A percentile compares a stretch with the other conserved stretches of the same genome.
Conservation (phyloP, 148 eudicot species). For the Simmondsia chinensis region DNA sequence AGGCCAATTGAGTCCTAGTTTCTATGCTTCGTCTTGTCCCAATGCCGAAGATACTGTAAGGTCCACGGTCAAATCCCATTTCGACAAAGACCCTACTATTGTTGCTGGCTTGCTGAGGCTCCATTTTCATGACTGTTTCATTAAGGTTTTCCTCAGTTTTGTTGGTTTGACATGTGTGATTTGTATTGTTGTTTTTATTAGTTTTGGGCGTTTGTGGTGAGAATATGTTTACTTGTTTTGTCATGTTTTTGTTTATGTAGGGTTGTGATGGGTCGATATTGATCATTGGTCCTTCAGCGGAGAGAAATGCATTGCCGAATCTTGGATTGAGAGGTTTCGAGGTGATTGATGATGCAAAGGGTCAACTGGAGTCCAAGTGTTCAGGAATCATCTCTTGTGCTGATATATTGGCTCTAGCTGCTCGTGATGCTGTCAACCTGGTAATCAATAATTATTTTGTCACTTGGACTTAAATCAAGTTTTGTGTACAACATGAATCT, state of each 20-base stretch:
- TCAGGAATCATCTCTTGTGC: constrained; percentile 80
- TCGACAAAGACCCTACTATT: constrained; percentile 39
- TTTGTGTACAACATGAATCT: too few species aligned
- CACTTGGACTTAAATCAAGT: too few species aligned
- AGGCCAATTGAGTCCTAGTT: constrained; percentile 32
- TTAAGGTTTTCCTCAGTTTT: constrained; percentile 28
- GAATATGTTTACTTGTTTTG: background rate
- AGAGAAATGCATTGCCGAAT: constrained; percentile 44
- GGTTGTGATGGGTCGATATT: constrained; percentile 74
- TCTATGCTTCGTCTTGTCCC: constrained; percentile 43
- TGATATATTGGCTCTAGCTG: constrained; percentile 72
- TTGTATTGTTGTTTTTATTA: background rate
- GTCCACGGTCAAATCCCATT: constrained; percentile 41
- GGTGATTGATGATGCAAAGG: constrained; percentile 67
- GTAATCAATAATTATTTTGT: constrained; percentile 22
- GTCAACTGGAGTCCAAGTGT: constrained; percentile 52
- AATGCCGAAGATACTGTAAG: constrained; percentile 40
- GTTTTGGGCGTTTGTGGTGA: background rate
- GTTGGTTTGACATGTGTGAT: background rate
- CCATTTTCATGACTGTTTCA: constrained; percentile 73
- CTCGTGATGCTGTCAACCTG: constrained; percentile 66
- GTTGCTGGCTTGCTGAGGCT: constrained; percentile 67
- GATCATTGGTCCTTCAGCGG: constrained; percentile 43
- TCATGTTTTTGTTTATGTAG: constrained; percentile 13
- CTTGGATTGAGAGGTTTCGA: constrained; percentile 56